Percentiles rank a stretch among this genome's conserved stretches.
Evolutionary conservation across 148 eudicot genomes (phyloP).

Genomic region (Persicaria tinctoria): DNA sequence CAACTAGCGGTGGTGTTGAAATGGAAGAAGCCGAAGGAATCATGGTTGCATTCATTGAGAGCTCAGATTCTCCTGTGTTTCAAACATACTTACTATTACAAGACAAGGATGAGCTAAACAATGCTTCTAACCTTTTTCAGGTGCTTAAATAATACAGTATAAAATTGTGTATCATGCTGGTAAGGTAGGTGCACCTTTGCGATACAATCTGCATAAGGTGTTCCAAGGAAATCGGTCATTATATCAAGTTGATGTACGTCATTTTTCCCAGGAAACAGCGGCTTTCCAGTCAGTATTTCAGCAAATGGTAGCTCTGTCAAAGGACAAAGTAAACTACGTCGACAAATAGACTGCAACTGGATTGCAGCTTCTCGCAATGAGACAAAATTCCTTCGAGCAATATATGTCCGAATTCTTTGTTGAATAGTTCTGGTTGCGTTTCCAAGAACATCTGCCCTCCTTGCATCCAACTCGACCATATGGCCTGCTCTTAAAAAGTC

Average conservation of each 20-base stretch:
- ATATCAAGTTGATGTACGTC: constrained; percentile 18
- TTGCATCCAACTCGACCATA: no score
- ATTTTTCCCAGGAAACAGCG: constrained; percentile 21
- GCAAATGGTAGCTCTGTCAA: no score
- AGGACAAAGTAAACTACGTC: no score
- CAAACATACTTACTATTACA: neutral
- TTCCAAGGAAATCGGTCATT: constrained; percentile 21
- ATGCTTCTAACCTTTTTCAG: neutral
- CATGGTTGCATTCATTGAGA: neutral
- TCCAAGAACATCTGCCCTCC: no score
- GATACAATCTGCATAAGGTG: constrained; percentile 16
- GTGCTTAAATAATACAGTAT: neutral
- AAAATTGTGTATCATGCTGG: neutral
- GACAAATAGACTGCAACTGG: no score
- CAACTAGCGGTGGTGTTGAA: neutral
- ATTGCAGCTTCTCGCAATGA: no score
- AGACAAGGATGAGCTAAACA: neutral
- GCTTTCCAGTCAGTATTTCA: constrained; percentile 15
- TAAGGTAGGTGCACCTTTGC: constrained; percentile 12
- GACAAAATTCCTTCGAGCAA: no score
- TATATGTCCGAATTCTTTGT: no score
- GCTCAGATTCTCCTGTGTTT: neutral
- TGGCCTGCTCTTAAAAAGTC: no score
- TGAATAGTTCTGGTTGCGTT: no score
- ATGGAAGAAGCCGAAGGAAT: neutral